Evolutionary conservation across 2,329 filamentous ascomycete species (phyloP).

Genomic region (Trichophyton simii): DNA sequence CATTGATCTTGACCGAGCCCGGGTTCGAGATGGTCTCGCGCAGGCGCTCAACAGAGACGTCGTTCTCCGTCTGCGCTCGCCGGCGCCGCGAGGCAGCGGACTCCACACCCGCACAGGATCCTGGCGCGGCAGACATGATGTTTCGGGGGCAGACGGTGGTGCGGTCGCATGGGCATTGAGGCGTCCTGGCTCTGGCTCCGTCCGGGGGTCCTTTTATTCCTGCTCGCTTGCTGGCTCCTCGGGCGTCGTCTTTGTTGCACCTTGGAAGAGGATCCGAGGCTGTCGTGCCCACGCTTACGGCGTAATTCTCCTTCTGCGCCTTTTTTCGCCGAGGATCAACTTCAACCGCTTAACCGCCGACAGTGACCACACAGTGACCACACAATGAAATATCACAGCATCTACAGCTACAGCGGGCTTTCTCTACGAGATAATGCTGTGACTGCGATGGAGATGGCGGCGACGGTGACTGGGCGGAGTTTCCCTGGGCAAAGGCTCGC

Average conservation of each 20-base stretch:
- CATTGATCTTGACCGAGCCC: slow-evolving; percentile 79
- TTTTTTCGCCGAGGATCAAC: slow-evolving; percentile 11
- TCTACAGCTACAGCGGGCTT: slow-evolving; percentile 1
- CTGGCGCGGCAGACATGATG: slow-evolving; percentile 24
- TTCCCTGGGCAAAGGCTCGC: not conserved
- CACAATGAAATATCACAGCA: too few species aligned
- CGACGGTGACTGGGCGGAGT: not conserved
- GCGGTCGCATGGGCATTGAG: not conserved
- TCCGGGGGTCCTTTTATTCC: not conserved
- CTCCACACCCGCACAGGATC: slow-evolving; percentile 14
- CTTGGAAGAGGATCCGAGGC: slow-evolving; percentile 6
- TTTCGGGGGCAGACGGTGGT: not conserved
- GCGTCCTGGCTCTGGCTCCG: not conserved
- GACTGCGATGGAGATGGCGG: not conserved
- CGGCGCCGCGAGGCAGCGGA: slow-evolving; percentile 14
- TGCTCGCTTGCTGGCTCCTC: slow-evolving; percentile 2
- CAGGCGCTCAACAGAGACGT: slow-evolving; percentile 19
- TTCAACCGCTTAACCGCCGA: not conserved
- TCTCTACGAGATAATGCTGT: not conserved
- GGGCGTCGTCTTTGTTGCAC: too few species aligned
- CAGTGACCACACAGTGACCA: not conserved
- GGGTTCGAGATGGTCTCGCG: slow-evolving; percentile 44
- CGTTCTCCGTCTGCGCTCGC: slow-evolving; percentile 17
- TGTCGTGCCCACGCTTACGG: slow-evolving; percentile 34
- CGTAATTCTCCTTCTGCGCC: slow-evolving; percentile 36